A percentile compares a stretch with the other conserved stretches of the same genome.
These are phyloP conservation scores for Gynochthodes officinalis DNA, from an alignment of 257 asterid species.

Conservation along the genomic window DNA sequence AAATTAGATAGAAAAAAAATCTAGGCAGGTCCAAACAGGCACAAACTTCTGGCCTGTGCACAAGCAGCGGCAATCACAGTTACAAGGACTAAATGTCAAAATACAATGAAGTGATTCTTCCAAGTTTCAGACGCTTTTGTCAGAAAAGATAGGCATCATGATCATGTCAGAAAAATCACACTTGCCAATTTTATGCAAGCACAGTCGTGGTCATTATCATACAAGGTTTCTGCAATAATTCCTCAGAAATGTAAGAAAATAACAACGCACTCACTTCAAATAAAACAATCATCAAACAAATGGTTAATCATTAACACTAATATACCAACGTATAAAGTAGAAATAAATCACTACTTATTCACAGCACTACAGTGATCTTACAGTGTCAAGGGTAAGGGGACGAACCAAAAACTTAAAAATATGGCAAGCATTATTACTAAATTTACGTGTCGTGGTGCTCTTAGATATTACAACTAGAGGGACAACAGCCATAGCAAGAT, in stretches of 20 bases:
- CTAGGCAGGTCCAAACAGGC: not conserved
- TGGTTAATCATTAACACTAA: not conserved
- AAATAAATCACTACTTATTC: not conserved
- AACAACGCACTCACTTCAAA: not conserved
- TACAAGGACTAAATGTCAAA: not conserved
- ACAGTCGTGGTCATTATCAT: not conserved
- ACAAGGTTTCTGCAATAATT: not conserved
- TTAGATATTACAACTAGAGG: not conserved
- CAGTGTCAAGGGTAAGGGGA: not conserved
- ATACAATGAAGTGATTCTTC: not conserved
- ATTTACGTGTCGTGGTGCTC: not conserved
- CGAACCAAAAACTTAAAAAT: no score
- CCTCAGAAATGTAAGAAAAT: not conserved
- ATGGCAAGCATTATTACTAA: not conserved
- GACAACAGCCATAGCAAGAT: not conserved
- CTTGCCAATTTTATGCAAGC: not conserved
- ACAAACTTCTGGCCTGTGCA: not conserved
- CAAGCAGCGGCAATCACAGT: not conserved
- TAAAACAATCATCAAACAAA: not conserved
- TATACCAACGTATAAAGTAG: not conserved
- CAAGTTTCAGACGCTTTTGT: not conserved
- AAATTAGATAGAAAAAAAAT: not conserved
- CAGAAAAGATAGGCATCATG: not conserved
- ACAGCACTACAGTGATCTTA: not conserved
- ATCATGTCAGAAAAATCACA: not conserved